phyloP scores from a whole-genome alignment of 805 yeast genomes.

The Wickerhamomyces rabaulensis region DNA sequence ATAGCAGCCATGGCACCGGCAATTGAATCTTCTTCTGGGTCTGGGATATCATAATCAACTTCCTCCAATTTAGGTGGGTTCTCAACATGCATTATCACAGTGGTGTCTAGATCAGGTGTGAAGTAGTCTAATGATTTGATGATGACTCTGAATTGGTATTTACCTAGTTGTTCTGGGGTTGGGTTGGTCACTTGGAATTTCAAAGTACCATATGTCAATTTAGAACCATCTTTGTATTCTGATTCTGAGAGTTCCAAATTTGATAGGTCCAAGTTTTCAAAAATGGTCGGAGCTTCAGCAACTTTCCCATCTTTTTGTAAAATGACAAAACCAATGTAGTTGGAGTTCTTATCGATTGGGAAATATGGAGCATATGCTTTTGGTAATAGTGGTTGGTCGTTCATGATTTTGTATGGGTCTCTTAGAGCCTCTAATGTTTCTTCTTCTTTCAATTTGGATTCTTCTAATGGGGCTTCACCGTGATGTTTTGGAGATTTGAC shows the following conservation, averaged over 20 bases:
- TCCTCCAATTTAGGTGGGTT: constrained; percentile 44
- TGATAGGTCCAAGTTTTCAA: constrained; percentile 47
- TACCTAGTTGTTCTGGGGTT: constrained; percentile 70
- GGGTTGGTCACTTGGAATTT: constrained; percentile 71
- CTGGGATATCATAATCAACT: constrained; percentile 55
- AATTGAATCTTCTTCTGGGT: constrained; percentile 67
- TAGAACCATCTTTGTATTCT: constrained; percentile 31
- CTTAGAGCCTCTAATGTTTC: constrained; percentile 61
- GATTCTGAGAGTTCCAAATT: constrained; percentile 52
- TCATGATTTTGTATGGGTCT: constrained; percentile 65
- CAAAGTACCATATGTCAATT: constrained; percentile 57
- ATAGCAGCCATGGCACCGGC: constrained; percentile 72
- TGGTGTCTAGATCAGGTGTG: constrained; percentile 73
- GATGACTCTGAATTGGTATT: constrained; percentile 61
- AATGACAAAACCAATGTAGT: constrained; percentile 67
- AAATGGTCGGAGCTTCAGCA: constrained; percentile 56
- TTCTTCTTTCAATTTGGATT: constrained; percentile 41
- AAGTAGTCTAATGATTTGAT: constrained; percentile 73
- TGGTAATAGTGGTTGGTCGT: constrained; percentile 66
- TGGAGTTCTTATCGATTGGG: constrained; percentile 47
- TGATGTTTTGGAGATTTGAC: constrained; percentile 71
- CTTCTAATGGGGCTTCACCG: constrained; percentile 27
- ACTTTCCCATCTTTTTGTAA: constrained; percentile 77
- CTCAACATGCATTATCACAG: constrained; percentile 65
- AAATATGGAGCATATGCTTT: constrained; percentile 67